These are phyloP conservation scores for Hordeum marinum DNA, from an alignment of 176 grass and related monocot species.

Conservation along the genomic window DNA sequence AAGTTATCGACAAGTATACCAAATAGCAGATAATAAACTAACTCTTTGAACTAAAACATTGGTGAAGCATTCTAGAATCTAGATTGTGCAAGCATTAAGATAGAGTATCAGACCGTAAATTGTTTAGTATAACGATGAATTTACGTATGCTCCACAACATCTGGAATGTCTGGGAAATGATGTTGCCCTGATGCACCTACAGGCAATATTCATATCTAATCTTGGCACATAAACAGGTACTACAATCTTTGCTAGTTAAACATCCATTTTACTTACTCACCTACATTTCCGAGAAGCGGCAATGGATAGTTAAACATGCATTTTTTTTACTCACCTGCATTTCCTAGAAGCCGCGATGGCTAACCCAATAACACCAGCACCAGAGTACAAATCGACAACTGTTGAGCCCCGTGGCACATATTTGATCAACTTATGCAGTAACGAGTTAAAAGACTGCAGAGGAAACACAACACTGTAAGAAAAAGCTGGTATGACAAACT, in stretches of 20 bases:
- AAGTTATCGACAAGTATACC: neutral
- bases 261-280: conserved; percentile 32
- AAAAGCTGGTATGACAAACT: neutral
- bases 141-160: neutral
- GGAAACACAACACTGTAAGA: conserved; percentile 20
- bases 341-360: conserved; percentile 77
- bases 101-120: neutral
- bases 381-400: conserved; percentile 94
- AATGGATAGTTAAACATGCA: conserved; percentile 32
- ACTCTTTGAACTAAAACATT: neutral
- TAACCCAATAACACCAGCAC: conserved; percentile 88
- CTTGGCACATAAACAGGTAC: neutral
- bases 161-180: neutral
- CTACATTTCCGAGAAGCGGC: conserved; percentile 46
- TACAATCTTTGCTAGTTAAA: neutral
- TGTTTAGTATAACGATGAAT: neutral
- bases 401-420: conserved; percentile 89
- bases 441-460: conserved; percentile 83
- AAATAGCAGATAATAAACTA: neutral
- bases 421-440: conserved; percentile 83
- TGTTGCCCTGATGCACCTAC: neutral
- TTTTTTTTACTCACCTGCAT: conserved; percentile 60
- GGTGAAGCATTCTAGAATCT: neutral
- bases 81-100: conserved; percentile 1
- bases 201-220: neutral